Conservation (phyloP, 768 basidiomycete genomes). For the Pulveroboletus sp. region DNA sequence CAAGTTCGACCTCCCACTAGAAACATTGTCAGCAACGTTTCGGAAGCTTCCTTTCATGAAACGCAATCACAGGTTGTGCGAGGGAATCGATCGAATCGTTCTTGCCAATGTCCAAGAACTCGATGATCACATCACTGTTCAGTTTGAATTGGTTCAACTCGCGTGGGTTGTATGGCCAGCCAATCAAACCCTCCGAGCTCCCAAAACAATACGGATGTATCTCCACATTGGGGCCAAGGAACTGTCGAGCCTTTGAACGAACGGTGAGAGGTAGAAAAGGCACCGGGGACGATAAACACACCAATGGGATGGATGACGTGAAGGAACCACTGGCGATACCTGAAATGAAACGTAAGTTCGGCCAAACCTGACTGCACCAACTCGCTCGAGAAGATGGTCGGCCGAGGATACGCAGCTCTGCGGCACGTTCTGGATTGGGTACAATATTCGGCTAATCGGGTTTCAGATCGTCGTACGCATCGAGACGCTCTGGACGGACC, state of each 20-base stretch:
- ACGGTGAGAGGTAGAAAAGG: background rate
- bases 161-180: conserved; percentile 1
- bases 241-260: conserved; percentile 7
- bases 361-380: conserved; percentile 14
- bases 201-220: background rate
- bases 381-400: conserved; percentile 9
- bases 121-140: background rate
- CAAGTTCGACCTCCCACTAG: conserved; percentile 14
- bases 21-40: background rate
- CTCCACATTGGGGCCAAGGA: conserved; percentile 1
- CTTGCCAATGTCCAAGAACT: conserved; percentile 12
- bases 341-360: conserved; percentile 7
- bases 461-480: background rate
- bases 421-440: conserved; percentile 4
- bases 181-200: conserved; percentile 6
- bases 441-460: background rate
- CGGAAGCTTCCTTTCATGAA: background rate
- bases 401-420: conserved; percentile 11
- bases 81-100: background rate
- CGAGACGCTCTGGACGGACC: background rate
- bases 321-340: conserved; percentile 9
- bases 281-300: background rate
- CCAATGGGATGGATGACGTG: conserved; percentile 8
- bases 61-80: background rate
- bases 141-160: conserved; percentile 9